These are phyloP conservation scores for Maudiozyma serrabonitensis DNA, from an alignment of 805 yeast species.

Conservation along the genomic window DNA sequence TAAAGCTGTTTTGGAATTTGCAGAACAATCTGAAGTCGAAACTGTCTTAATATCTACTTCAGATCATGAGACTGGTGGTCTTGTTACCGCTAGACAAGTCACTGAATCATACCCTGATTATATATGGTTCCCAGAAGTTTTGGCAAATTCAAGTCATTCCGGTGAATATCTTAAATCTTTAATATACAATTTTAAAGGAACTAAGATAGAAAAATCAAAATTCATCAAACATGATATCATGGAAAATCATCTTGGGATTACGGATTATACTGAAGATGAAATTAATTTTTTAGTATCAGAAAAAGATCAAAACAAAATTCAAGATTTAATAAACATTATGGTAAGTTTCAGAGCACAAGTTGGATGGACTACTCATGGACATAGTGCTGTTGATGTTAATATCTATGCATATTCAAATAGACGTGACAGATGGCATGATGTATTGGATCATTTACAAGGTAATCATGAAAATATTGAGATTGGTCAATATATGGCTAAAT, in stretches of 20 bases:
- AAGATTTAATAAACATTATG: constrained; percentile 53
- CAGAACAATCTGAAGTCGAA: constrained; percentile 58
- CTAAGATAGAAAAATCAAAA: constrained; percentile 20
- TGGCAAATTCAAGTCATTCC: constrained; percentile 61
- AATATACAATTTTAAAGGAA: constrained; percentile 16
- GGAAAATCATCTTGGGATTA: constrained; percentile 56
- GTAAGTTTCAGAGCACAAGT: constrained; percentile 74
- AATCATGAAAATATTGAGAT: constrained; percentile 82
- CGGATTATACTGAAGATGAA: constrained; percentile 48
- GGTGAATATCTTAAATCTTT: constrained; percentile 54
- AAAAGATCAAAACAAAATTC: constrained; percentile 22
- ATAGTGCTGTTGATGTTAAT: constrained; percentile 91
- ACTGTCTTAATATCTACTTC: constrained; percentile 75
- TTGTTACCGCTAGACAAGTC: constrained; percentile 77
- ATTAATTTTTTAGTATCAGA: constrained; percentile 31
- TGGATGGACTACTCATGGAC: constrained; percentile 98
- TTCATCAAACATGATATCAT: constrained; percentile 49
- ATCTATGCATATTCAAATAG: constrained; percentile 72
- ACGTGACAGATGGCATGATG: constrained; percentile 32
- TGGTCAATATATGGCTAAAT: constrained; percentile 59
- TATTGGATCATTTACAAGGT: constrained; percentile 50
- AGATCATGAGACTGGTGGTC: constrained; percentile 95
- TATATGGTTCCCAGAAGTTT: constrained; percentile 74
- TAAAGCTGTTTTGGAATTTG: constrained; percentile 61
- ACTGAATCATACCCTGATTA: constrained; percentile 68